Conservation (phyloP, 441 rosid genomes). For the Adansonia grandidieri region DNA sequence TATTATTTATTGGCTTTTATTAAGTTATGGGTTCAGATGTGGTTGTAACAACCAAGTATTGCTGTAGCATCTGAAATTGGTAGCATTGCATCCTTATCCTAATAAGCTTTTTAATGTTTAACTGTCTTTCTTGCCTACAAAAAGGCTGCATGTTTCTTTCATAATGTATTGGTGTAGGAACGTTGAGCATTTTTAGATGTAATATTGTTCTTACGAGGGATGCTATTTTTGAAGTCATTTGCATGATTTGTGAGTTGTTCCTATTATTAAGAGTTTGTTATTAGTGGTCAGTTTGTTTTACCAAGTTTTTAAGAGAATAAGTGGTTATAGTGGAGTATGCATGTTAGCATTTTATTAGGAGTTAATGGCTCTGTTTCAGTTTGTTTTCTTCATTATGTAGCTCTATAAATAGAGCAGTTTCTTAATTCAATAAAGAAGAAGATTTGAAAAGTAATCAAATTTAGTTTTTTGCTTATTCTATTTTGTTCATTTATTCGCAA, state of each 20-base stretch:
- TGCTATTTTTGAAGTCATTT: constrained; percentile 46
- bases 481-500: too few relatives aligned
- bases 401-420: too few relatives aligned
- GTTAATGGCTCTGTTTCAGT: too few relatives aligned
- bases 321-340: too few relatives aligned
- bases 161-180: background rate
- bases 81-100: background rate
- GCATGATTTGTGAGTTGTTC: too few relatives aligned
- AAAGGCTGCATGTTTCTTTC: background rate
- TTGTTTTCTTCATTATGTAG: constrained; percentile 18
- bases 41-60: background rate
- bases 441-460: too few relatives aligned
- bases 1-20: background rate
- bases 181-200: background rate
- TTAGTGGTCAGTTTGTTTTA: too few relatives aligned
- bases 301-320: too few relatives aligned
- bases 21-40: background rate
- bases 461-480: too few relatives aligned
- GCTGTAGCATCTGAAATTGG: constrained; percentile 5
- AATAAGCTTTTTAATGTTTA: background rate
- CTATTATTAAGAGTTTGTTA: too few relatives aligned
- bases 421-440: too few relatives aligned
- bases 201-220: background rate
- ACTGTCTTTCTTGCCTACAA: background rate
- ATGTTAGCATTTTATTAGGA: too few relatives aligned